Evolutionary conservation across 148 eudicot species (phyloP).

Genomic region (Salicornia ramosissima): DNA sequence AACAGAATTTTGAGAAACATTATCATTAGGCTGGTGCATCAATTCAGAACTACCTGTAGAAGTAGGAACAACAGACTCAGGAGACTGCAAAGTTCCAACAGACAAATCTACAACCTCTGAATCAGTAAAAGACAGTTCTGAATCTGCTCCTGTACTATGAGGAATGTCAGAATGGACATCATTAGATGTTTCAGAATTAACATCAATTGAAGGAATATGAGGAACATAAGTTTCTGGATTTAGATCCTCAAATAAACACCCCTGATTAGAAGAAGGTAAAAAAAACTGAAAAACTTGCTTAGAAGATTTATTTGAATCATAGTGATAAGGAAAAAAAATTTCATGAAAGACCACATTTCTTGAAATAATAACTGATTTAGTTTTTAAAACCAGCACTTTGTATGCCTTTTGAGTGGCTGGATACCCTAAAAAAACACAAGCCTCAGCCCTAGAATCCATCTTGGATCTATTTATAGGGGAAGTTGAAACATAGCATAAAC

Average conservation of each 20-base stretch:
- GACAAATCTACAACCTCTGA: no score
- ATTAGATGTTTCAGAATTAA: no score
- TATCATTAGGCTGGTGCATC: no score
- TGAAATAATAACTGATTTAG: not conserved
- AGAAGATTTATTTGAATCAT: not conserved
- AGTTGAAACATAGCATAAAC: not conserved
- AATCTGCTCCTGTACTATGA: no score
- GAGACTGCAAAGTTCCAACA: no score
- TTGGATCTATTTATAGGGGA: not conserved
- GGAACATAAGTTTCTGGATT: no score
- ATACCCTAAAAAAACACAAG: not conserved
- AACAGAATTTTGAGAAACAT: no score
- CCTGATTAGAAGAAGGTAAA: not conserved
- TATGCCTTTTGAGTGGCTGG: not conserved
- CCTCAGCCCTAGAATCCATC: not conserved
- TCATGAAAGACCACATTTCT: not conserved
- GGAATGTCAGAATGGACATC: no score
- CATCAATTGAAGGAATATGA: not conserved
- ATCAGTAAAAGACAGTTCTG: no score
- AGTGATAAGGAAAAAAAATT: not conserved
- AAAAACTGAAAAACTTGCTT: not conserved
- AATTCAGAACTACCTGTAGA: no score
- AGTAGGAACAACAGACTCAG: no score
- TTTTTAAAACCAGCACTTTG: not conserved
- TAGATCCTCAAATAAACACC: no score